Conservation (phyloP, 1,284 basidiomycete species). For the Tilletia setariae region DNA sequence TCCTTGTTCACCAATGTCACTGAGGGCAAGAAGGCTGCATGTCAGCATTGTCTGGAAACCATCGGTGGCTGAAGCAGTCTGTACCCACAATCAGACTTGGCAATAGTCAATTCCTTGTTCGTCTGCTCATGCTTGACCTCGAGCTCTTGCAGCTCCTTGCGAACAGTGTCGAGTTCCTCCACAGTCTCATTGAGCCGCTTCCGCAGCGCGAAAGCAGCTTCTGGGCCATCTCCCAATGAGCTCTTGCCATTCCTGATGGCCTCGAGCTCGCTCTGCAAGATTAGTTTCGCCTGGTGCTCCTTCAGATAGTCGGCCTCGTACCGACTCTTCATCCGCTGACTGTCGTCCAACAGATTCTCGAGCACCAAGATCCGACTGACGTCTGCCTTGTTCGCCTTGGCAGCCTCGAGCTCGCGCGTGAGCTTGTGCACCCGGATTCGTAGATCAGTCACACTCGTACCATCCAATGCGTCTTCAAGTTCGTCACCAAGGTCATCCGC, state of each 20-base stretch:
- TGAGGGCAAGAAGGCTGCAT: constrained; percentile 56
- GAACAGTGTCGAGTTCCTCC: constrained; percentile 72
- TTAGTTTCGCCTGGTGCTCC: constrained; percentile 76
- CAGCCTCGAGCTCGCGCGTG: constrained; percentile 74
- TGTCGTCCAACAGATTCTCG: constrained; percentile 85
- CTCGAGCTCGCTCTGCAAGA: constrained; percentile 77
- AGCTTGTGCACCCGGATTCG: constrained; percentile 79
- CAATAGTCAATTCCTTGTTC: constrained; percentile 71
- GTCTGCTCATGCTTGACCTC: constrained; percentile 69
- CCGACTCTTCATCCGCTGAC: constrained; percentile 78
- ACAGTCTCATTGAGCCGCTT: constrained; percentile 82
- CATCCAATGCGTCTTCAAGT: constrained; percentile 76
- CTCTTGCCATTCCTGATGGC: constrained; percentile 78
- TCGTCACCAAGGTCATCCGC: constrained; percentile 67
- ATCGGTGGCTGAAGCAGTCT: neutral
- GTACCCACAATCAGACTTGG: constrained; percentile 76
- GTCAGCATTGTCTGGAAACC: constrained; percentile 13
- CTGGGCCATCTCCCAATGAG: constrained; percentile 72
- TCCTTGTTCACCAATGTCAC: constrained; percentile 58
- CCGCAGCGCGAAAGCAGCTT: constrained; percentile 80
- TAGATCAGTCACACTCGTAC: constrained; percentile 78
- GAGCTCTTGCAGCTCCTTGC: constrained; percentile 68
- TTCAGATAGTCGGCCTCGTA: constrained; percentile 86
- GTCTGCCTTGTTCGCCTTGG: constrained; percentile 71
- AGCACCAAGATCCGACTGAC: constrained; percentile 73